Evolutionary conservation across 2,329 filamentous ascomycete genomes (phyloP).

Genomic region (Monosporascus sp.): DNA sequence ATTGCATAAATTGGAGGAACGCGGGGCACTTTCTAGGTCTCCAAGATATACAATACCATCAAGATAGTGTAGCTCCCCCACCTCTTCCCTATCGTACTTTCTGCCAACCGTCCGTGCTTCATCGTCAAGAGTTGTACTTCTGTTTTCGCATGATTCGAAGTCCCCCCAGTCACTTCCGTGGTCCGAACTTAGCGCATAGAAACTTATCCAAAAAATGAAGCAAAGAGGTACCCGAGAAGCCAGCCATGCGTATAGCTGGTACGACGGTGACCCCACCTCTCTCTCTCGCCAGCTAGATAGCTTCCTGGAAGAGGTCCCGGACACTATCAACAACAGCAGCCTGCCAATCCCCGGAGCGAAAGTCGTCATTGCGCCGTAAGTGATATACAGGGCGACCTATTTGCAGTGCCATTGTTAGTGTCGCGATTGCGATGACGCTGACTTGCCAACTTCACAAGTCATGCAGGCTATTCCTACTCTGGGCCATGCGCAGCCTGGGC

Average conservation of each 20-base stretch:
- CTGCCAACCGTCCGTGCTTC: no score
- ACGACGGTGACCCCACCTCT: conserved; percentile 53
- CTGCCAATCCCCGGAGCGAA: conserved; percentile 71
- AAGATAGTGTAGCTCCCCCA: no score
- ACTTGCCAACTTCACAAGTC: conserved; percentile 44
- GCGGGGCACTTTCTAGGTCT: no score
- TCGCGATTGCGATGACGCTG: no score
- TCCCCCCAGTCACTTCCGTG: conserved; percentile 4
- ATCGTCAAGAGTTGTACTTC: no score
- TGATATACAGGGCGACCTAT: conserved; percentile 11
- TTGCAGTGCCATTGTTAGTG: no score
- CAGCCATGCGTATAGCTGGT: conserved; percentile 85
- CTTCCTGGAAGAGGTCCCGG: conserved; percentile 69
- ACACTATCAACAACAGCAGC: conserved; percentile 49
- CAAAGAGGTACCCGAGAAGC: conserved; percentile 41
- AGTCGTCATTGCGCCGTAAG: conserved; percentile 90
- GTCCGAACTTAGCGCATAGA: neutral
- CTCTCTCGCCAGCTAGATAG: conserved; percentile 66
- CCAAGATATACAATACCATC: no score
- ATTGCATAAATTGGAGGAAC: no score
- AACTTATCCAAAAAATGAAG: conserved; percentile 16
- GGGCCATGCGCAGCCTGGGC: conserved; percentile 91
- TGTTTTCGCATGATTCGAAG: no score
- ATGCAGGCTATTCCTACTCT: conserved; percentile 91
- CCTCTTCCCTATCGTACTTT: no score